Evolutionary conservation across 164 flowering plant species (phyloP).

Genomic region (Sedum album): DNA sequence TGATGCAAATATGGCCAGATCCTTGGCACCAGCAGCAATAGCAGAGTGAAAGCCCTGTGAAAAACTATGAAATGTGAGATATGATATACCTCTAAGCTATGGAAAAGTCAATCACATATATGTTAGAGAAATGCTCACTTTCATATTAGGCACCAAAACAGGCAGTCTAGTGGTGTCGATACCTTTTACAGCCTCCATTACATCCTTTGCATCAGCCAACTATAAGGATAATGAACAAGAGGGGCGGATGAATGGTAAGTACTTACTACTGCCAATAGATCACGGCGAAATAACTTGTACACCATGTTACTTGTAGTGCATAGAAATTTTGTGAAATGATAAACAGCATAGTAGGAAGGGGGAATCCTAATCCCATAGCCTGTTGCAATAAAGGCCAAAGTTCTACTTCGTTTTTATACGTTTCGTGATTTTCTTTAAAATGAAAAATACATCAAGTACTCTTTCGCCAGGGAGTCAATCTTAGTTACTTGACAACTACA

Average conservation of each 20-base stretch:
- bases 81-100: not conserved
- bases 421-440: too few relatives aligned
- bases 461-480: too few relatives aligned
- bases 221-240: conserved; percentile 14
- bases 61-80: not conserved
- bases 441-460: too few relatives aligned
- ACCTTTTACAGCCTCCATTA: conserved; percentile 55
- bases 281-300: not conserved
- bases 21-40: conserved; percentile 92
- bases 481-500: too few relatives aligned
- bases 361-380: too few relatives aligned
- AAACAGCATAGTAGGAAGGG: too few relatives aligned
- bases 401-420: too few relatives aligned
- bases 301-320: not conserved
- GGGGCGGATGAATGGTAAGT: too few relatives aligned
- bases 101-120: not conserved
- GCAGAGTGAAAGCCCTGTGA: conserved; percentile 91
- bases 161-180: conserved; percentile 67
- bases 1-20: conserved; percentile 89
- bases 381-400: too few relatives aligned
- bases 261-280: not conserved
- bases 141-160: conserved; percentile 83
- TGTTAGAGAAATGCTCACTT: conserved; percentile 38
- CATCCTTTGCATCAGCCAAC: conserved; percentile 95
- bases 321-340: too few relatives aligned